Percentiles rank a stretch among this genome's conserved stretches.
These are phyloP conservation scores for Leccinum subgranulosum DNA, from an alignment of 768 basidiomycete species.

Conservation along the genomic window DNA sequence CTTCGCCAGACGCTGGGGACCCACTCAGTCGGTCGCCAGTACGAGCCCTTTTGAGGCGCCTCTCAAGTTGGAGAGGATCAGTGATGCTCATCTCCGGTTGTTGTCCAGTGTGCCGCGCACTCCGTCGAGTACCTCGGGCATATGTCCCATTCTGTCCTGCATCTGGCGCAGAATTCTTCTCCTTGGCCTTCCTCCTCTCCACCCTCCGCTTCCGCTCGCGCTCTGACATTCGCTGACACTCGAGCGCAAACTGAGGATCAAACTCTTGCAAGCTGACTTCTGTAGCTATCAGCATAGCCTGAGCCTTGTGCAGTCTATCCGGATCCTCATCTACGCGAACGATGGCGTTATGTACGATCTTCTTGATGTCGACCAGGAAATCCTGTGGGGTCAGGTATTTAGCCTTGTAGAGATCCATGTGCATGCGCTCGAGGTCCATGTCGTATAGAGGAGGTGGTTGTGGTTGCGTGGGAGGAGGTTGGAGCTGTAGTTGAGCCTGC, in stretches of 20 bases:
- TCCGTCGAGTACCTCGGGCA: constrained; percentile 59
- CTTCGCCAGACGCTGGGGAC: constrained; percentile 44
- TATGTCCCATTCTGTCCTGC: constrained; percentile 31
- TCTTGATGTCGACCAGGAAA: constrained; percentile 80
- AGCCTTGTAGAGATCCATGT: constrained; percentile 76
- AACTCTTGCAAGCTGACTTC: constrained; percentile 86
- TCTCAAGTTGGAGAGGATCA: constrained; percentile 72
- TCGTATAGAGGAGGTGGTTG: constrained; percentile 58
- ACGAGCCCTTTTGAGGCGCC: constrained; percentile 69
- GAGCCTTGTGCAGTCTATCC: constrained; percentile 77
- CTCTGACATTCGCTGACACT: constrained; percentile 86
- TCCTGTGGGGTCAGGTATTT: constrained; percentile 85
- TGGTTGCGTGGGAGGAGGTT: constrained; percentile 33
- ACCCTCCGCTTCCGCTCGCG: constrained; percentile 67
- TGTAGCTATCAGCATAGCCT: constrained; percentile 84
- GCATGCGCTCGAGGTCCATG: constrained; percentile 92
- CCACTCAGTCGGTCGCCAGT: constrained; percentile 53
- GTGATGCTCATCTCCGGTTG: constrained; percentile 70
- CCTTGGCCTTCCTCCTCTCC: constrained; percentile 43
- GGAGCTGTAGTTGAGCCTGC: constrained; percentile 34
- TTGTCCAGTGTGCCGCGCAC: constrained; percentile 70
- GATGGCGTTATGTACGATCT: constrained; percentile 75
- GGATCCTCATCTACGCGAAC: constrained; percentile 57
- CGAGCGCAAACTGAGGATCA: constrained; percentile 70
- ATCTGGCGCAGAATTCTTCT: constrained; percentile 15